Evolutionary conservation across 2,329 filamentous ascomycete genomes (phyloP), one percentile per base, ranked within the genome.

Genomic region (Immersiporthe knoxdaviesiana): DNA sequence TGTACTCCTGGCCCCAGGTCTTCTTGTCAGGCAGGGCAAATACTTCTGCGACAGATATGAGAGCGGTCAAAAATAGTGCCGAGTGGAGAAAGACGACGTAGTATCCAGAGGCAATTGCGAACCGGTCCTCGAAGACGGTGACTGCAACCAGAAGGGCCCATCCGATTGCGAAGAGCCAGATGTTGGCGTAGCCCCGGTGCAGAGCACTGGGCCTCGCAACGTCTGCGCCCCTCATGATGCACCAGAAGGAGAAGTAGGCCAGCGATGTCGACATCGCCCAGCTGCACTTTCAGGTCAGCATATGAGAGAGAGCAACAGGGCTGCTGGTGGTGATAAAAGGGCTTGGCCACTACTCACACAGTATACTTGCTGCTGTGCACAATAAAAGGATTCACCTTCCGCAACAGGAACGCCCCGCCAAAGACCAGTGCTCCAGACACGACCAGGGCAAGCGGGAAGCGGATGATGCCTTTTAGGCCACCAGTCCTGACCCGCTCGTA

Each of bases 301-400:
- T 37, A n/a, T n/a, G n/a, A n/a, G n/a, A n/a, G 2, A n/a, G 56
- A 6, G 21, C 12, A 50, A 21, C 24, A 27, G 18, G 56, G 27
- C n/a, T 5, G n/a, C 5, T 18, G 24, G 11, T 18, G 30, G n/a
- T n/a, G n/a, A n/a, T n/a, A 39, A n/a, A n/a, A 14, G 10, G n/a
- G n/a, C 2, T 14, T 30, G 10, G 18, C n/a, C 50, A 10, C 27
- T 1, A 81, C 84, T 78, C 76, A 86, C 76, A 97, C 91, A 6
- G 92, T 85, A 77, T 96, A 98, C 62, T 90, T 86, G 74, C 92
- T 97, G 80, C 93, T 94, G 81, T 97, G 96, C n/a, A 96, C 84
- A 74, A 98, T 93, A 74, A 93, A 87, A 1, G 95, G 94, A 76
- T 98, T 98, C 76, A 95, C 82, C 78, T 96, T 97, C 50, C 88